These are phyloP conservation scores for Trichopus zeylanicus DNA, from an alignment of 116 monocot species.

Conservation along the genomic window DNA sequence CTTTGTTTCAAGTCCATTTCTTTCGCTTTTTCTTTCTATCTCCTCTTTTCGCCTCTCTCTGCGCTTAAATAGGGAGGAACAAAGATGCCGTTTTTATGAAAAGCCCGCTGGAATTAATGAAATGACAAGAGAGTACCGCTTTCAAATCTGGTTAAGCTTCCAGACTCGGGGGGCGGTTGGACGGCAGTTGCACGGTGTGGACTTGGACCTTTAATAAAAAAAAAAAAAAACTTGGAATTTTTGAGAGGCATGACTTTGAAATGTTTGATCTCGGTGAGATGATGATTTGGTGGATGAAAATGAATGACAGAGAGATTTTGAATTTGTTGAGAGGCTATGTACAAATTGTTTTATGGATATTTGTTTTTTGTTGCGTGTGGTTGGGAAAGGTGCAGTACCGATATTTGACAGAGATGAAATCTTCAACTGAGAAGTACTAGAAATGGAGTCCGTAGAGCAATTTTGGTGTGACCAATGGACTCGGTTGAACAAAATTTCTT, in stretches of 20 bases:
- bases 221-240: not conserved
- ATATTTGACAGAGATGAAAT: too few relatives aligned
- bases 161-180: not conserved
- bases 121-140: not conserved
- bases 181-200: not conserved
- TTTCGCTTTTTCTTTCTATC: not conserved
- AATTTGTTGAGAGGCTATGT: too few relatives aligned
- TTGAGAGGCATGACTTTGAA: not conserved
- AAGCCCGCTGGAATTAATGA: not conserved
- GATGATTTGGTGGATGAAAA: too few relatives aligned
- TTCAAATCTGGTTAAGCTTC: not conserved
- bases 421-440: too few relatives aligned
- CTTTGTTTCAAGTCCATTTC: slow-evolving; percentile 11
- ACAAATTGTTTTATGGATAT: too few relatives aligned
- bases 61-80: not conserved
- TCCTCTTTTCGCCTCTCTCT: slow-evolving; percentile 1
- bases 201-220: not conserved
- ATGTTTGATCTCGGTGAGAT: not conserved
- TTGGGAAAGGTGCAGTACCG: too few relatives aligned
- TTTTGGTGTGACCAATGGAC: too few relatives aligned
- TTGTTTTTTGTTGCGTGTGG: too few relatives aligned
- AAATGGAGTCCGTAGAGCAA: too few relatives aligned
- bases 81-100: not conserved
- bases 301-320: too few relatives aligned
- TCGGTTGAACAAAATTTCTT: too few relatives aligned